Conservation (phyloP, 192 early-diverging fungal genomes). For the Coemansia sp. region DNA sequence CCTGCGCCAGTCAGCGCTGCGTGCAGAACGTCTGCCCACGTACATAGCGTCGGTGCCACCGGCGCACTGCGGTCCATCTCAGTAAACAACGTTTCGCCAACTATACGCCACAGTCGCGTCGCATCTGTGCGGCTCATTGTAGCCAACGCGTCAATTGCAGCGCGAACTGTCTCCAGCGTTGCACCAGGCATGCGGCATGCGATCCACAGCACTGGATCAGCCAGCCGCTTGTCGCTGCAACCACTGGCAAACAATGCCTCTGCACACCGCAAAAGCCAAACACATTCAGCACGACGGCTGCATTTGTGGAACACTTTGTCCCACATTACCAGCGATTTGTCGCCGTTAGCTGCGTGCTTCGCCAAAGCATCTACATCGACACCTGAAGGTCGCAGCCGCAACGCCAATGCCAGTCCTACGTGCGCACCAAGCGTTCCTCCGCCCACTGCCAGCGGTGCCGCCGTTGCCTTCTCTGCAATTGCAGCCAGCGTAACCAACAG, state of each 20-base stretch:
- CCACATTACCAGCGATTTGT: conserved; percentile 77
- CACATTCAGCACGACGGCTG: conserved; percentile 59
- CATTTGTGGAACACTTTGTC: conserved; percentile 82
- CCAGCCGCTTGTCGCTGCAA: conserved; percentile 30
- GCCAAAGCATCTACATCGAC: conserved; percentile 20
- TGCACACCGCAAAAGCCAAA: conserved; percentile 67
- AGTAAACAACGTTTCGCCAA: conserved; percentile 13
- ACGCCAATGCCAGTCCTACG: conserved; percentile 58
- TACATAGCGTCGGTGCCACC: not conserved
- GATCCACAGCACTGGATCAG: conserved; percentile 25
- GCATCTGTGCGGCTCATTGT: conserved; percentile 24
- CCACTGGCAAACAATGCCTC: conserved; percentile 39
- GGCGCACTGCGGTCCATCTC: conserved; percentile 5
- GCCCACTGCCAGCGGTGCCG: conserved; percentile 59
- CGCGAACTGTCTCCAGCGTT: conserved; percentile 10
- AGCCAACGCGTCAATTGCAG: conserved; percentile 4
- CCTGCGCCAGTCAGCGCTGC: conserved; percentile 10
- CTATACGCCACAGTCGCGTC: conserved; percentile 21
- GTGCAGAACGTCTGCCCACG: conserved; percentile 30
- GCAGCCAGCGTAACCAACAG: conserved; percentile 54
- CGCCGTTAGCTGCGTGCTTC: conserved; percentile 44
- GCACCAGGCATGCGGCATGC: conserved; percentile 42
- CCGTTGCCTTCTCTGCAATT: conserved; percentile 59
- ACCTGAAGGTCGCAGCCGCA: conserved; percentile 32
- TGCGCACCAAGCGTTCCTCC: conserved; percentile 66